Conservation (phyloP, 1,284 basidiomycete species). For the Naganishia albida region DNA sequence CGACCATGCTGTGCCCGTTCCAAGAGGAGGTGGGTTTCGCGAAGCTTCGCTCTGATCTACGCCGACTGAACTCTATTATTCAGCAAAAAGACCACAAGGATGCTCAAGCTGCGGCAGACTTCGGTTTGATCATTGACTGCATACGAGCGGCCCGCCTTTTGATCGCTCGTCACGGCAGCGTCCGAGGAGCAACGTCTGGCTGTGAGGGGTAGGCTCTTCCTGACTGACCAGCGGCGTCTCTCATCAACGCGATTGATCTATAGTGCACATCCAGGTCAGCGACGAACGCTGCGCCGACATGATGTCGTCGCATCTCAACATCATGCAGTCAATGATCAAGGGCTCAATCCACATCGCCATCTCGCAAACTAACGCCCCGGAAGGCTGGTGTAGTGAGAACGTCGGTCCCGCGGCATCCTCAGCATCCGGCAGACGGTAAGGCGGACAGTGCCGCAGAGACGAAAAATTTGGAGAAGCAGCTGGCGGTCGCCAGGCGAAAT, state of each 20-base stretch:
- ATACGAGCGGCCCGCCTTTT: constrained; percentile 80
- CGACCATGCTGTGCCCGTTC: constrained; percentile 85
- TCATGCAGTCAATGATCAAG: constrained; percentile 83
- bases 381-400: constrained; percentile 81
- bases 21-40: constrained; percentile 67
- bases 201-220: constrained; percentile 51
- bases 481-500: constrained; percentile 67
- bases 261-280: constrained; percentile 79
- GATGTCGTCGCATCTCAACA: constrained; percentile 69
- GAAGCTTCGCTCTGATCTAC: constrained; percentile 29
- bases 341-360: constrained; percentile 74
- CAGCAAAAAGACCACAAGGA: constrained; percentile 69
- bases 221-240: background rate
- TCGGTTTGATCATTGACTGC: constrained; percentile 80
- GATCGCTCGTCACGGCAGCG: constrained; percentile 83
- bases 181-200: constrained; percentile 64
- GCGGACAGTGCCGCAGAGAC: constrained; percentile 82
- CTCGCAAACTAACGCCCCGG: constrained; percentile 66
- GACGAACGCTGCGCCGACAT: constrained; percentile 64
- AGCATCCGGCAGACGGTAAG: constrained; percentile 81
- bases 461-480: constrained; percentile 81
- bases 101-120: constrained; percentile 73
- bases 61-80: constrained; percentile 34
- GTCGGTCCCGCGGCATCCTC: constrained; percentile 70
- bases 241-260: background rate